Evolutionary conservation across 345 rosid species (phyloP), one percentile per base, ranked within the genome.

Genomic region (Conringia planisiliqua): DNA sequence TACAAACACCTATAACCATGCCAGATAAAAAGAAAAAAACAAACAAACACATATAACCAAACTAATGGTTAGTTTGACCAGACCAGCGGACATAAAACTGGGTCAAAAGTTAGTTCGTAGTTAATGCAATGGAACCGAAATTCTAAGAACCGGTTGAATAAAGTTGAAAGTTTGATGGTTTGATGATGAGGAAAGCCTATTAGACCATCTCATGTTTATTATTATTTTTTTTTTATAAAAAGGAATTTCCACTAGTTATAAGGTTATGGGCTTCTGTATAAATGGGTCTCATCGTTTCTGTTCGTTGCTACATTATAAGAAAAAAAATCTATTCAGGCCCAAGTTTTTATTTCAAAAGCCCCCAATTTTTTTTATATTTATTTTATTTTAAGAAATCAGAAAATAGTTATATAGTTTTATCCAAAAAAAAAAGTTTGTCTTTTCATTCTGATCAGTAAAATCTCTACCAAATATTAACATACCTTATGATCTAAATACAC

Each of bases 121-220:
- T 61, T 60, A 74, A 39, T 75, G 62, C 68, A n/a, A 59, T 10
- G 29, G 47, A 75, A 50, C 79, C 46, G 74, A 75, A 59, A 50
- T 68, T 75, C 73, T 50, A 59, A 43, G 20, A 68, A 60, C 61
- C 57, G 57, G 18, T 68, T n/a, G 7, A 57, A 48, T n/a, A 20
- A 36, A 26, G 68, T 75, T 68, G 79, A 74, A 74, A 74, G 78
- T 74, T 74, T 74, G 72, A 74, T 74, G 60, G 42, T 72, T 38
- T 26, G 59, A 50, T 61, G 60, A 27, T 7, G 38, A 60, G 44
- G n/a, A n/a, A n/a, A n/a, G n/a, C n/a, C n/a, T n/a, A n/a, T n/a
- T n/a, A n/a, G n/a, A 36, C 29, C 13, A 55, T 40, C 52, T 55
- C 54, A 27, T 56, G 18, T 27, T 39, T 26, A 39, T 6, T 52